These are phyloP conservation scores for Coriaria nepalensis DNA, from an alignment of 306 rosid genomes.

Conservation along the genomic window DNA sequence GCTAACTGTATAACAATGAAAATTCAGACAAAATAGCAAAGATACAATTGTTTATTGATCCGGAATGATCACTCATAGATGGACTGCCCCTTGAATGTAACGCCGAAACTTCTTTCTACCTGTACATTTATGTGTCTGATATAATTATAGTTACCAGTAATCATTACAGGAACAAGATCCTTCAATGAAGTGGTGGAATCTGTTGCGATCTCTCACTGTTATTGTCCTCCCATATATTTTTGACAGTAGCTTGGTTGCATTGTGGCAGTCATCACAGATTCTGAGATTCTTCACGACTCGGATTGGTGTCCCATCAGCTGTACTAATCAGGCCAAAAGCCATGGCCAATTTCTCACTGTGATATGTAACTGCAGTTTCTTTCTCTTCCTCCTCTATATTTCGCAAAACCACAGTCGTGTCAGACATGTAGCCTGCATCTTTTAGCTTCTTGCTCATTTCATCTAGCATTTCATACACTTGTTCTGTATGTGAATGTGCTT, in stretches of 20 bases:
- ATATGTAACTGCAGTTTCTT: constrained; percentile 35
- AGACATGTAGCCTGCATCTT: constrained; percentile 38
- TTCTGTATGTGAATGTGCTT: constrained; percentile 26
- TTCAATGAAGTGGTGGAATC: constrained; percentile 55
- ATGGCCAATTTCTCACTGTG: constrained; percentile 60
- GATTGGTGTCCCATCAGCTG: constrained; percentile 36
- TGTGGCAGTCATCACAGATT: constrained; percentile 54
- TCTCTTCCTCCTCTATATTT: constrained; percentile 43
- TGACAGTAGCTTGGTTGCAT: constrained; percentile 46
- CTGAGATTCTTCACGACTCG: constrained; percentile 52
- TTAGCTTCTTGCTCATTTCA: constrained; percentile 39
- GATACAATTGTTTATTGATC: constrained; percentile 6
- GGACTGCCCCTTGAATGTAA: neutral
- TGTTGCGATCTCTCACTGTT: constrained; percentile 48
- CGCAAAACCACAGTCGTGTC: constrained; percentile 32
- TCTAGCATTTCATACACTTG: constrained; percentile 35
- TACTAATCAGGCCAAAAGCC: constrained; percentile 59
- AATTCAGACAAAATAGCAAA: neutral
- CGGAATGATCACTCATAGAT: neutral
- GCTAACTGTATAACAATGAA: neutral
- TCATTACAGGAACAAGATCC: constrained; percentile 50
- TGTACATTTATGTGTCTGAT: neutral
- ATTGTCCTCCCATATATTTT: constrained; percentile 45
- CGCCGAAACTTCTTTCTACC: constrained; percentile 1
- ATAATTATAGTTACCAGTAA: constrained; percentile 25